phyloP scores from a whole-genome alignment of 1,139 yeast species.

The Meyerozyma guilliermondii region DNA sequence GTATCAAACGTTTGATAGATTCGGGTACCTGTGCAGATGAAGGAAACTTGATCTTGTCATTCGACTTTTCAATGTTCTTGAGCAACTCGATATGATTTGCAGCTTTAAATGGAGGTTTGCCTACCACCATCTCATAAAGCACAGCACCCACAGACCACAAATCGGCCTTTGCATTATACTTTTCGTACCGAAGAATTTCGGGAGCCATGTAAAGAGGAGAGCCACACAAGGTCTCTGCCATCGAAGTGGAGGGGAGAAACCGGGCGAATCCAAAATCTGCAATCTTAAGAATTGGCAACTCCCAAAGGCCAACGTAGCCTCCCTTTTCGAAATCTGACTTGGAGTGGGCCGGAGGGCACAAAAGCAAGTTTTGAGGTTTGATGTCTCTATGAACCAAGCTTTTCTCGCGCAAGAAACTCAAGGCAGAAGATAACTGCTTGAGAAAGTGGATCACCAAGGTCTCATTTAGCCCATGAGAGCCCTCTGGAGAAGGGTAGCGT shows the following conservation, averaged over 20 bases:
- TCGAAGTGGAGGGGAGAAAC: conserved; percentile 81
- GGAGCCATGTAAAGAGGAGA: conserved; percentile 99
- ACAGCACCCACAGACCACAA: conserved; percentile 98
- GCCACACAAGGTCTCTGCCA: conserved; percentile 97
- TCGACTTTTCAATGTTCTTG: conserved; percentile 75
- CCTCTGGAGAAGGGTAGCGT: conserved; percentile 78
- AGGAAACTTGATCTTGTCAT: conserved; percentile 76
- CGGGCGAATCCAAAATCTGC: conserved; percentile 99
- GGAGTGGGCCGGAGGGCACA: conserved; percentile 71
- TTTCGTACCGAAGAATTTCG: conserved; percentile 88
- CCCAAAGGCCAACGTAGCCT: conserved; percentile 76
- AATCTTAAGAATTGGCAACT: conserved; percentile 81
- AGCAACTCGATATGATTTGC: conserved; percentile 85
- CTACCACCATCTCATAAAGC: conserved; percentile 88
- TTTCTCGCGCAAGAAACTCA: conserved; percentile 72
- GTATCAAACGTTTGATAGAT: conserved; percentile 64
- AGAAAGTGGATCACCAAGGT: conserved; percentile 77
- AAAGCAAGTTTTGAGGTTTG: conserved; percentile 84
- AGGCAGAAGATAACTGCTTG: conserved; percentile 81
- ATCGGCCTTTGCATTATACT: conserved; percentile 95
- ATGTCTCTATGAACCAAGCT: conserved; percentile 91
- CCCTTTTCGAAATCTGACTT: conserved; percentile 50
- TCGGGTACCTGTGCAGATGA: conserved; percentile 52
- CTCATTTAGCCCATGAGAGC: conserved; percentile 74
- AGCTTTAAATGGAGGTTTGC: conserved; percentile 93